Evolutionary conservation across 2,329 filamentous ascomycete genomes (phyloP), one percentile per base, ranked within the genome.

Genomic region (Colletotrichum siamense): DNA sequence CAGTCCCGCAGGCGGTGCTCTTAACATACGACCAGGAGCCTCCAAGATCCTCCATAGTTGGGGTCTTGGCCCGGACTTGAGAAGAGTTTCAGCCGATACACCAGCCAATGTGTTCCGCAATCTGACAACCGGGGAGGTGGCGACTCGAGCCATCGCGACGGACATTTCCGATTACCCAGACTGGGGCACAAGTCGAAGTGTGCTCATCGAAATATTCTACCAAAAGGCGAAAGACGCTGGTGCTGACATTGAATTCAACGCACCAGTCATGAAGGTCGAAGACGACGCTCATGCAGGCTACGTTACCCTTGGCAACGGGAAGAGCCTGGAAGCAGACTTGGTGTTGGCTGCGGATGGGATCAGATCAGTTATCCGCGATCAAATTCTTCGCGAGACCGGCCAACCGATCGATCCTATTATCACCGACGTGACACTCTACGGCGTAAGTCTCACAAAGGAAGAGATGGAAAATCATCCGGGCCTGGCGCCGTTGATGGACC

Each of bases 1-100:
- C 6, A 69, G 59, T 3, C 68, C 79, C 9, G 68, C 68, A 7
- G 79, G 79, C 22, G 79, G 79, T 10, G 75, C 71, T 10, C 76
- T 80, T 62, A 79, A 77, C 64, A 77, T 80, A 63, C 59, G 78
- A 10, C 77, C 79, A 8, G 71, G 76, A n/a, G 79, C 78, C 10
- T 73, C 71, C 34, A 71, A 63, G 10, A 59, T 79, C 63, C 75
- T 80, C 16, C 74, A 77, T 16, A 52, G 30, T 6, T 79, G 79
- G 78, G 79, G 79, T 4, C 61, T 79, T 16, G 63, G 63, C 13
- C 24, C 52, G 7, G 69, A 52, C 16, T 36, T 80, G 18, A 30
- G 68, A 26, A 73, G 26, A 15, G 26, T 67, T 7, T 67, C 28
- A 0, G 22, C 28, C 24, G 64, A 67, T 3, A 67, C 64, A 4